Evolutionary conservation across 2,329 filamentous ascomycete species (phyloP), one percentile per base, ranked within the genome.

Genomic region (Xylaria sp.): DNA sequence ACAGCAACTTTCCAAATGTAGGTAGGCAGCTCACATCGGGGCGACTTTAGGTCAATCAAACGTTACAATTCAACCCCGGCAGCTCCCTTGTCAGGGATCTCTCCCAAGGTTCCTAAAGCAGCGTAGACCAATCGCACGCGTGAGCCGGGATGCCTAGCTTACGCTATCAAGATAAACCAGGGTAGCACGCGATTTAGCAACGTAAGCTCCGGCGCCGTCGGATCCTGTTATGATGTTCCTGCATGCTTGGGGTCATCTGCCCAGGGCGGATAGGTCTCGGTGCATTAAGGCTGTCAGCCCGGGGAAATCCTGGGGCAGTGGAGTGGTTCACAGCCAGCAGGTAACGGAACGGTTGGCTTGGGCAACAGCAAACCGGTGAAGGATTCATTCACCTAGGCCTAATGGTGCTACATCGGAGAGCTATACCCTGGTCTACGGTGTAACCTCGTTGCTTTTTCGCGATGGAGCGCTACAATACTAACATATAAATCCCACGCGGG

Each of bases 41-140:
- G 46, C 59, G 46, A 55, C 31, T 66, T 23, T 23, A 57, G 54
- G 69, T 69, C 54, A 61, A 71, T 71, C 66, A 58, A 69, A 71
- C 69, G 69, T 71, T 71, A 71, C 69, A 69, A 52, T 69, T 51
- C 67, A 57, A 8, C 36, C n/a, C 55, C 48, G 43, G 54, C 61
- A 25, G 18, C 55, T 41, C 39, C 39, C 39, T 12, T 28, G 66
- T 49, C 62, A 46, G 57, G 52, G 58, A 55, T n/a, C n/a, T 62
- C 31, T 43, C 54, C 33, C 28, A 43, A 43, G 43, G 60, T 59
- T 41, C 51, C 25, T 55, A 52, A 23, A 18, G 23, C 49, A 31
- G 49, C 20, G 18, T 36, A 23, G 20, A n/a, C 67, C 59, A 69
- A 66, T 69, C 33, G 33, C 48, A 7, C 48, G n/a, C 20, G 23